Evolutionary conservation across 306 rosid genomes (phyloP), one percentile per base, ranked within the genome.

Genomic region (Geum urbanum): DNA sequence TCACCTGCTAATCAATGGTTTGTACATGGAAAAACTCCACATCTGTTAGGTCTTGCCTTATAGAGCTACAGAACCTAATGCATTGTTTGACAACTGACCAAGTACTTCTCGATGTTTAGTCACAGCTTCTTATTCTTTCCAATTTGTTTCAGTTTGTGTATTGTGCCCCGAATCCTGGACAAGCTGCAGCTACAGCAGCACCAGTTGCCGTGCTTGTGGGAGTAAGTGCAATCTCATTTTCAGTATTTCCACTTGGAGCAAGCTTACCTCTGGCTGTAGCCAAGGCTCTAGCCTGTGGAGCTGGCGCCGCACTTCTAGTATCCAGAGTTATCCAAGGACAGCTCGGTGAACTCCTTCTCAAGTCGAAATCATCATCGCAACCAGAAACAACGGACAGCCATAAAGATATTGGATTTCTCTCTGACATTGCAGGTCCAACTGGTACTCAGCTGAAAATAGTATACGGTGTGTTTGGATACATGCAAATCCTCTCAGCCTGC

Each of bases 401-500:
- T 49, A 86, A 86, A 84, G 77, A 74, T 32, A 77, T 86, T 8
- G 92, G 97, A 37, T 89, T 91, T 75, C 92, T 91, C 35, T 80
- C 92, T 35, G 89, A 91, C 57, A 84, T 94, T 27, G 96, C 89
- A 45, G 97, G 99, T 62, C 99, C 95, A 51, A 94, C 67, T 73
- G 99, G 99, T 27, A 78, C 92, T 24, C 96, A 94, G 70, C 72
- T 94, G 77, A 88, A 94, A 78, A 84, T 94, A 87, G 99, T 91
- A 40, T 94, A 94, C 66, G 96, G 96, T 39, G 97, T 94, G 7
- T 94, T 94, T 40, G 97, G 99, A 22, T 89, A 94, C 80, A 91
- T 91, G 97, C 99, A 94, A 72, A 79, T 94, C 19, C 95, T 94
- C 76, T 94, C 97, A 32, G 97, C 99, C 61, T 94, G 97, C 78